Evolutionary conservation across 2,329 filamentous ascomycete species (phyloP).

Genomic region (Neonectria coccinea): DNA sequence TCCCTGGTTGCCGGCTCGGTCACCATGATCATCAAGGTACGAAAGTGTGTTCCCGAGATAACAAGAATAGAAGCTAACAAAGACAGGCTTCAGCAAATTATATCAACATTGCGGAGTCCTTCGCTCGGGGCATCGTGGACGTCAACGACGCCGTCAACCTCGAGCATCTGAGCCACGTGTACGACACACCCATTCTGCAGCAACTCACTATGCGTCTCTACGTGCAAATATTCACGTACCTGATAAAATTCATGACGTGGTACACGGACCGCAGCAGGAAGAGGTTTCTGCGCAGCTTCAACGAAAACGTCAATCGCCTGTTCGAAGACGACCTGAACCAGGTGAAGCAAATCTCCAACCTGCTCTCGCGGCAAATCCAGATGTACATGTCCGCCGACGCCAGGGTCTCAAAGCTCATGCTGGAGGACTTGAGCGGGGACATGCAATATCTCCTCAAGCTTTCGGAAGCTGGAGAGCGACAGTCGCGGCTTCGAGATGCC

Average conservation of each 20-base stretch:
- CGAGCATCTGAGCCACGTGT: slow-evolving; percentile 23
- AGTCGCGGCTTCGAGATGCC: neutral
- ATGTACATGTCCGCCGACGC: slow-evolving; percentile 28
- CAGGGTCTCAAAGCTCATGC: slow-evolving; percentile 19
- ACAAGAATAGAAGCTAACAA: too few relatives aligned
- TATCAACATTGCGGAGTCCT: slow-evolving; percentile 29
- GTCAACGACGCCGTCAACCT: slow-evolving; percentile 35
- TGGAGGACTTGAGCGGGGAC: slow-evolving; percentile 19
- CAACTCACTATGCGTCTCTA: slow-evolving; percentile 34
- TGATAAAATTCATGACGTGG: slow-evolving; percentile 35
- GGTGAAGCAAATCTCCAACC: slow-evolving; percentile 18
- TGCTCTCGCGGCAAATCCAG: slow-evolving; percentile 24
- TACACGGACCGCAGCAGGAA: slow-evolving; percentile 27
- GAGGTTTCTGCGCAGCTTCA: slow-evolving; percentile 32
- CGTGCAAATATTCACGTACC: slow-evolving; percentile 30
- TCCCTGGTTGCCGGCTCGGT: slow-evolving; percentile 31
- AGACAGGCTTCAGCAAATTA: slow-evolving; percentile 33
- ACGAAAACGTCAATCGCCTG: slow-evolving; percentile 20
- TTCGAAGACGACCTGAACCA: slow-evolving; percentile 27
- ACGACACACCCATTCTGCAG: slow-evolving; percentile 15
- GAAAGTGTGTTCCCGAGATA: neutral
- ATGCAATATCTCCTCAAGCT: slow-evolving; percentile 23
- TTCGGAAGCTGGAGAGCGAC: slow-evolving; percentile 7
- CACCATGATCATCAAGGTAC: slow-evolving; percentile 33
- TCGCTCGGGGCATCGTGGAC: slow-evolving; percentile 29